Conservation (phyloP, 2,329 filamentous ascomycete genomes). For the Calonectria pseudoturangicola region DNA sequence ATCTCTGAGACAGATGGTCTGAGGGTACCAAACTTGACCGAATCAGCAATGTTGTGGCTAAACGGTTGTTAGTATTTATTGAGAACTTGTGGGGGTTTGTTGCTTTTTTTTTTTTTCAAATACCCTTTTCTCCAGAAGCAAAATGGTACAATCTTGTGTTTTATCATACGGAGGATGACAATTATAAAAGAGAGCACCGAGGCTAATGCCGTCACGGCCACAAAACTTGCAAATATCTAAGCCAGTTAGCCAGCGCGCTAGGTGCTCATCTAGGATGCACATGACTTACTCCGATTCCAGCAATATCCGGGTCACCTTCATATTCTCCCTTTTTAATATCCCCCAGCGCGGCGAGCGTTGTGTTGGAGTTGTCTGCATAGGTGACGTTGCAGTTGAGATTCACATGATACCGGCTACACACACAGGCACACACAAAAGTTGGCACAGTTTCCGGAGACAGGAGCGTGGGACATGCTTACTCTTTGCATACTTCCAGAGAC, state of each 20-base stretch:
- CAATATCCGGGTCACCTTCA: constrained; percentile 23
- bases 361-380: constrained; percentile 10
- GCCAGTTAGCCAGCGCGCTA: neutral
- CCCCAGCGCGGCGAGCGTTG: constrained; percentile 9
- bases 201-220: constrained; percentile 33
- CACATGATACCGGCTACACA: constrained; percentile 28
- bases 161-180: constrained; percentile 31
- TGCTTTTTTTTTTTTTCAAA: neutral
- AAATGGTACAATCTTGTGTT: constrained; percentile 33
- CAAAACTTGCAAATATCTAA: constrained; percentile 34
- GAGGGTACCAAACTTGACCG: constrained; percentile 4
- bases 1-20: constrained; percentile 35
- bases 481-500: constrained; percentile 24
- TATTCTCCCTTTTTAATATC: constrained; percentile 24
- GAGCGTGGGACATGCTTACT: neutral
- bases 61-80: neutral
- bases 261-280: too few relatives aligned
- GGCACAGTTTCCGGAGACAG: neutral
- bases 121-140: constrained; percentile 18
- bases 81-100: too few relatives aligned
- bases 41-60: neutral
- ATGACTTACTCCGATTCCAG: constrained; percentile 26
- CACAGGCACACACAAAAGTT: neutral
- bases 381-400: constrained; percentile 30
- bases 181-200: constrained; percentile 26